Conservation (phyloP, 257 asterid species). For the Thymus mandschuricus region DNA sequence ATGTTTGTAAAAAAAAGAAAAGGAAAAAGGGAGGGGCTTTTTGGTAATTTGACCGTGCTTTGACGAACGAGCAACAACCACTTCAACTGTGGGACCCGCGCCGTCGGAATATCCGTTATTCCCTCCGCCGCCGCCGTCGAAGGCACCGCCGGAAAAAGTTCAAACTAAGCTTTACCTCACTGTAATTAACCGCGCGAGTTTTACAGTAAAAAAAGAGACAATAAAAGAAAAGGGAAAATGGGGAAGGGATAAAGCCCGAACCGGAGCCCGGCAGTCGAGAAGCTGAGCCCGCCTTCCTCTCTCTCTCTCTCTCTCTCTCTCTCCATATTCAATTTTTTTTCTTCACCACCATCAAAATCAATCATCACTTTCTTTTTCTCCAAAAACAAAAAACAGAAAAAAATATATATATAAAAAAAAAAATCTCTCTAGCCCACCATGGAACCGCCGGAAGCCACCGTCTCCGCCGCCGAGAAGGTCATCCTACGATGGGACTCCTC, state of each 20-base stretch:
- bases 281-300: constrained; percentile 10
- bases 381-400: background rate
- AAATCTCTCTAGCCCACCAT: constrained; percentile 34
- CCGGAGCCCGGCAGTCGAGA: constrained; percentile 21
- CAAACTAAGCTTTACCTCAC: background rate
- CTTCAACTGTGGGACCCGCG: background rate
- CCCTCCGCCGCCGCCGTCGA: background rate
- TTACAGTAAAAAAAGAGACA: background rate
- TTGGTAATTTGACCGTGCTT: background rate
- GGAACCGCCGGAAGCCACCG: constrained; percentile 65
- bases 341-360: constrained; percentile 32
- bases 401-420: background rate
- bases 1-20: too few relatives aligned
- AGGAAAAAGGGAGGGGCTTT: background rate
- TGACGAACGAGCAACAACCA: background rate
- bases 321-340: constrained; percentile 27
- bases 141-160: background rate
- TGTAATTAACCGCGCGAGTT: constrained; percentile 14
- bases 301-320: background rate
- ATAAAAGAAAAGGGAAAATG: background rate
- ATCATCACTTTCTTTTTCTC: constrained; percentile 28
- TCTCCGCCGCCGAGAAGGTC: constrained; percentile 63
- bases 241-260: constrained; percentile 20
- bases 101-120: constrained; percentile 3
- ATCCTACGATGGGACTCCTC: constrained; percentile 91